Conservation (phyloP, 257 asterid genomes). For the Rauvolfia tetraphylla region DNA sequence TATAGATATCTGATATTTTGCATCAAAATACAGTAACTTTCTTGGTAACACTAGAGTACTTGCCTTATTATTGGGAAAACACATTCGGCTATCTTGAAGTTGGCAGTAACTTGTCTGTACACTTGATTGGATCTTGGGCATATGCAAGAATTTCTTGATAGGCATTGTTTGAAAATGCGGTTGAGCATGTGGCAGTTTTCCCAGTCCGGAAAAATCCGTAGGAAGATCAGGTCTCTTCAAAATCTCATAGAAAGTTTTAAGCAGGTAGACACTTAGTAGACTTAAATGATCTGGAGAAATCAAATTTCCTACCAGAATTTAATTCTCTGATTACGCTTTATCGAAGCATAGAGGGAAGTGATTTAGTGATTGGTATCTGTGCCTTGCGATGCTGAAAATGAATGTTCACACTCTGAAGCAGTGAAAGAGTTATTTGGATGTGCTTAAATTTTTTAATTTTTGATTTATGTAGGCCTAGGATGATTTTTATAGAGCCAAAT, state of each 20-base stretch:
- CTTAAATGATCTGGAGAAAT: too few relatives aligned
- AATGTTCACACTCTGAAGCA: background rate
- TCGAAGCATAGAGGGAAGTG: background rate
- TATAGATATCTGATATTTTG: background rate
- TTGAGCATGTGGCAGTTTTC: background rate
- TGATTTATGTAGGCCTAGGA: background rate
- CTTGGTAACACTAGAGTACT: background rate
- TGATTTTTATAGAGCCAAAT: background rate
- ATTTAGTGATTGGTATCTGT: background rate
- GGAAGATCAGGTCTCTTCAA: background rate
- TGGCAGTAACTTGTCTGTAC: background rate
- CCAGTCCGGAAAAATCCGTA: background rate
- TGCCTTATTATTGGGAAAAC: background rate
- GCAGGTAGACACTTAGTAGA: too few relatives aligned
- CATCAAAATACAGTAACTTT: background rate
- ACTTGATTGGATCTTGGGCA: background rate
- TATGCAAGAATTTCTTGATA: background rate
- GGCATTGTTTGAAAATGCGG: background rate
- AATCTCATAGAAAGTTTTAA: background rate
- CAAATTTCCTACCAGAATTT: background rate
- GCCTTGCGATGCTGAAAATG: background rate
- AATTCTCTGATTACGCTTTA: background rate
- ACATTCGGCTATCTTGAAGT: background rate
- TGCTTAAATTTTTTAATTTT: too few relatives aligned
- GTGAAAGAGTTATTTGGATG: background rate